Percentiles rank a stretch among this genome's conserved stretches.
Conservation (phyloP, 2,329 filamentous ascomycete genomes). For the Colletotrichum aenigma region DNA sequence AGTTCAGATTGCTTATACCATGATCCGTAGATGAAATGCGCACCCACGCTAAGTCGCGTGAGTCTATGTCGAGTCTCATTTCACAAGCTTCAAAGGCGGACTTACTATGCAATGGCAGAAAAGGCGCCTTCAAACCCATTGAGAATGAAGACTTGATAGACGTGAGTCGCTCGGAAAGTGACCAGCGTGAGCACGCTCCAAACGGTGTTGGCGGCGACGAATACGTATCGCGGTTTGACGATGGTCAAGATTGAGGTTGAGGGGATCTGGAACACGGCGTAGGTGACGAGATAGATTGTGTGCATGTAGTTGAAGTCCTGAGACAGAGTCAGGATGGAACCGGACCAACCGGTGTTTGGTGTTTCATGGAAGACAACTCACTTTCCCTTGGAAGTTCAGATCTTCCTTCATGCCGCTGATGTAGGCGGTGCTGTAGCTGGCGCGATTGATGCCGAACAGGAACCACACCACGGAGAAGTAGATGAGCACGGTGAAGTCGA, state of each 20-base stretch:
- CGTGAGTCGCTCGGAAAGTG: constrained; percentile 43
- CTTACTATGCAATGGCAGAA: constrained; percentile 45
- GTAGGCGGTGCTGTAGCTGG: constrained; percentile 46
- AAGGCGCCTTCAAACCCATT: constrained; percentile 49
- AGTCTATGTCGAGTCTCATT: constrained; percentile 17
- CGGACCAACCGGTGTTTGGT: not conserved
- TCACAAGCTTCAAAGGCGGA: not conserved
- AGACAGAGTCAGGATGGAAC: not conserved
- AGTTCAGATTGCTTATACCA: constrained; percentile 49
- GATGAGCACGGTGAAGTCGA: constrained; percentile 43
- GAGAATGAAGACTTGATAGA: constrained; percentile 47
- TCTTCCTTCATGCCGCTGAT: constrained; percentile 46
- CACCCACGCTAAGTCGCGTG: constrained; percentile 32
- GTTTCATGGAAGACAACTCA: not conserved
- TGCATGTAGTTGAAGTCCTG: constrained; percentile 42
- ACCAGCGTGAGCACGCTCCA: constrained; percentile 48
- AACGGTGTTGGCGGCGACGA: constrained; percentile 40
- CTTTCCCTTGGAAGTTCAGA: constrained; percentile 37
- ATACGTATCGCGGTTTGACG: constrained; percentile 12
- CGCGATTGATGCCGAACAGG: constrained; percentile 47
- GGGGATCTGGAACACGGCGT: constrained; percentile 48
- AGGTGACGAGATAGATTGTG: constrained; percentile 39
- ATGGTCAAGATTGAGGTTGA: constrained; percentile 37
- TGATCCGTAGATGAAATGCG: constrained; percentile 47
- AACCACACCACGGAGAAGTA: constrained; percentile 54